Base-by-base conservation (phyloP, 768 basidiomycete genomes). In the Phylloporus rhodoxanthus region DNA sequence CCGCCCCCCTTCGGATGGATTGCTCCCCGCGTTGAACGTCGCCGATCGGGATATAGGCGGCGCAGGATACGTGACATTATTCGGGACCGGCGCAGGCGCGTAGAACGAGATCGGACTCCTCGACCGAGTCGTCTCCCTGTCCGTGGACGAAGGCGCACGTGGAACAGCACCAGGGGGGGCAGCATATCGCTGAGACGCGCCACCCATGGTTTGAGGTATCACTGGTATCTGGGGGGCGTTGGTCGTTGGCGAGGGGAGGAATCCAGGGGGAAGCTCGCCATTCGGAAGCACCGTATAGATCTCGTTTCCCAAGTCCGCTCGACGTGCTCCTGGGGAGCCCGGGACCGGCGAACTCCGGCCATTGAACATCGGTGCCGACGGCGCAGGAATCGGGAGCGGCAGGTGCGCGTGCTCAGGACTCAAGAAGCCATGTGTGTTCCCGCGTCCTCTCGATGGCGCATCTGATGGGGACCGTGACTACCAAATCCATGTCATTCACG, bases 401-500 rank as follows among this genome's bases (percentile, higher is more conserved):
- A 37, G 56, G 44, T 68, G 32, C 32, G 66, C 66, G 10, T 67
- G 65, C 28, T 67, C 66, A 9, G 66, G 66, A 46, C 66, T 67
- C n/a, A 67, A 33, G 21, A 67, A 36, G 25, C 55, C 59, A 50
- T 20, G 52, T 25, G 19, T 11, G 38, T 45, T 23, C 26, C 48
- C 50, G 26, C 37, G 60, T 10, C 57, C 63, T 19, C 67, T 57
- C 11, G 67, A 68, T 26, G 66, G 65, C 5, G 63, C 67, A 49
- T 67, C 66, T 19, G 66, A 67, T 14, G 67, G 51, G 19, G 67
- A 55, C 47, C 65, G 52, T 39, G 66, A 69, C 66, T 67, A 9
- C 43, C 51, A 13, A 26, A 44, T 50, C 17, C 51, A 43, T 37
- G 19, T 20, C 36, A 28, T 40, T 51, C 45, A 52, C 33, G 49